Conservation (phyloP, 208 protist species). For the Borovskyia barvae region DNA sequence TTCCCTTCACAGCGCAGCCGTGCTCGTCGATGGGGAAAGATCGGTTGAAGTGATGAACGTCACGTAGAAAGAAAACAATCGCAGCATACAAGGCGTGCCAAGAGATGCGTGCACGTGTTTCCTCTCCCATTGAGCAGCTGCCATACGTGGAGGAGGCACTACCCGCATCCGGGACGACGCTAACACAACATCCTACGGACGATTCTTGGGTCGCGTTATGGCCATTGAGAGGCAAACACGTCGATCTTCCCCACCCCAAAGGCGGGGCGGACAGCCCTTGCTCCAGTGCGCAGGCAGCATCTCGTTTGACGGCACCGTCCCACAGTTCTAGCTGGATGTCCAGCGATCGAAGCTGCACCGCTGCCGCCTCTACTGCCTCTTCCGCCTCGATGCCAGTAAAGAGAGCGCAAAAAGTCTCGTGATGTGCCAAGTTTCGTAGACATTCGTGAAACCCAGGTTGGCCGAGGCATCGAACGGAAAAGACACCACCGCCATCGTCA, state of each 20-base stretch:
- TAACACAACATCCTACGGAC: no score
- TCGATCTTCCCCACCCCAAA: no score
- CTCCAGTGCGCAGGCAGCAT: not conserved
- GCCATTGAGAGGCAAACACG: no score
- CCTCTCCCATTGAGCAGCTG: no score
- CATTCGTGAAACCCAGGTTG: slow-evolving; percentile 2
- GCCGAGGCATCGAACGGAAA: not conserved
- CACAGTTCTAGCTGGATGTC: slow-evolving; percentile 6
- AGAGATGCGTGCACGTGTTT: no score
- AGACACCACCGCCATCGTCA: not conserved
- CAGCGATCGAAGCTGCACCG: slow-evolving; percentile 8
- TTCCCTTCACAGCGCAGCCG: no score
- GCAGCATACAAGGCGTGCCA: slow-evolving; percentile 6
- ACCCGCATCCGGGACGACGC: no score
- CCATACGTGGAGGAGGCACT: no score
- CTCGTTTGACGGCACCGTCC: slow-evolving; percentile 1
- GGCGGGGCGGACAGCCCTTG: not conserved
- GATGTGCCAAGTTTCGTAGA: slow-evolving; percentile 6
- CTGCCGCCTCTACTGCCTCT: slow-evolving; percentile 1
- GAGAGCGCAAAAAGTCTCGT: slow-evolving; percentile 11
- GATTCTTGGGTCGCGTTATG: no score
- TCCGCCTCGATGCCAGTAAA: slow-evolving; percentile 18
- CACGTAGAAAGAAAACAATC: slow-evolving; percentile 12
- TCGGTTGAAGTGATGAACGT: slow-evolving; percentile 12
- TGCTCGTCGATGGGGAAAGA: no score